A percentile compares a stretch with the other conserved stretches of the same genome.
Conservation (phyloP, 2,329 filamentous ascomycete genomes). For the Exophiala phaeomuriformis region DNA sequence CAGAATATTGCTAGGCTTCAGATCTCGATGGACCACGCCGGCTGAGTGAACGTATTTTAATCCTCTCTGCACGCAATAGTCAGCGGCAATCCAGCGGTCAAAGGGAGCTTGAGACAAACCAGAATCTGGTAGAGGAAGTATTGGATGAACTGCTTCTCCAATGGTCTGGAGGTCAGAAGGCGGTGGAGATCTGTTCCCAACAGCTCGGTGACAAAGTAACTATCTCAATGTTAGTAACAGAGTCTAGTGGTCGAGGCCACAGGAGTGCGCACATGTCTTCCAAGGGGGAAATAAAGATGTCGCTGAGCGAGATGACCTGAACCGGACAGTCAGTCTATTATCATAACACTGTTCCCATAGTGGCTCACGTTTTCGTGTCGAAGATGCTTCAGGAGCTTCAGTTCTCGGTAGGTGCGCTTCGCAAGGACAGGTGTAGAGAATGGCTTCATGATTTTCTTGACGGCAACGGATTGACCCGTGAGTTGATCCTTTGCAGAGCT, state of each 20-base stretch:
- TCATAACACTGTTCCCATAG: conserved; percentile 16
- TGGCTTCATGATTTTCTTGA: conserved; percentile 99
- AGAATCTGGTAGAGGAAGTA: conserved; percentile 99
- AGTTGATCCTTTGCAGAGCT: conserved; percentile 98
- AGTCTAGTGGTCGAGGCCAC: conserved; percentile 14
- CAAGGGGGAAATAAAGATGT: conserved; percentile 98
- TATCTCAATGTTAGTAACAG: conserved; percentile 35
- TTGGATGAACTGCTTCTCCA: conserved; percentile 99
- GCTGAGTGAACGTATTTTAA: conserved; percentile 99
- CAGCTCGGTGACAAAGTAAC: conserved; percentile 96
- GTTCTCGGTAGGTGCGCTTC: conserved; percentile 93
- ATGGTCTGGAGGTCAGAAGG: conserved; percentile 83
- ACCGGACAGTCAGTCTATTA: conserved; percentile 10
- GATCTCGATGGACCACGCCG: conserved; percentile 91
- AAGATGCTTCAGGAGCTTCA: conserved; percentile 95
- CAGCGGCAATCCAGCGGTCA: conserved; percentile 12
- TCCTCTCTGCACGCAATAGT: conserved; percentile 58
- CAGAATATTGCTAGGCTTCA: conserved; percentile 98
- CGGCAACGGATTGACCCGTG: conserved; percentile 89
- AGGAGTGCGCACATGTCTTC: conserved; percentile 76
- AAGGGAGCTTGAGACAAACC: conserved; percentile 48
- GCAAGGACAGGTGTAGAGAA: conserved; percentile 98
- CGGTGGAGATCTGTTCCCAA: conserved; percentile 94
- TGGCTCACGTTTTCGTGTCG: conserved; percentile 82
- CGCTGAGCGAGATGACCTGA: conserved; percentile 92